A percentile compares a stretch with the other conserved stretches of the same genome.
phyloP scores from a whole-genome alignment of 1,284 basidiomycete genomes.

The Ustilago nuda region DNA sequence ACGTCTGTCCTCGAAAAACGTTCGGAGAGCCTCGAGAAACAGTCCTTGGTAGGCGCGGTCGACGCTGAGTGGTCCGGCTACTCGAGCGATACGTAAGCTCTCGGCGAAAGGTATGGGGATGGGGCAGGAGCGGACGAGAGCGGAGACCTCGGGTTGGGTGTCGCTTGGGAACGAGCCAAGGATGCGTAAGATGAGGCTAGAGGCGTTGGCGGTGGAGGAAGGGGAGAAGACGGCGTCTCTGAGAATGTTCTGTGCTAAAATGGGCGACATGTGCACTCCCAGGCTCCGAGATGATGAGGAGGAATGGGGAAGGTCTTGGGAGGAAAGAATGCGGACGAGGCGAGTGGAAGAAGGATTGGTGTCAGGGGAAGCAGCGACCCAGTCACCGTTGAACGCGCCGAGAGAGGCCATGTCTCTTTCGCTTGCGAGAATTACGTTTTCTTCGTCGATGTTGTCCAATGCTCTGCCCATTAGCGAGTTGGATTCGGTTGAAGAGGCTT shows the following conservation, averaged over 20 bases:
- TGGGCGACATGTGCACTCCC: conserved; percentile 49
- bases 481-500: conserved; percentile 8
- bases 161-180: conserved; percentile 30
- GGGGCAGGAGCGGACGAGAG: conserved; percentile 51
- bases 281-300: neutral
- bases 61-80: conserved; percentile 83
- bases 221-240: conserved; percentile 31
- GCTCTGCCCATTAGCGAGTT: conserved; percentile 26
- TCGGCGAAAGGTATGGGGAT: conserved; percentile 65
- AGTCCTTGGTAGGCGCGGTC: conserved; percentile 80
- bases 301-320: conserved; percentile 16
- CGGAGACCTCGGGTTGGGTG: conserved; percentile 36
- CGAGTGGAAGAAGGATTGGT: conserved; percentile 21
- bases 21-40: conserved; percentile 78
- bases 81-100: conserved; percentile 79
- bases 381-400: conserved; percentile 86
- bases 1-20: conserved; percentile 75
- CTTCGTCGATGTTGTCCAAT: conserved; percentile 56
- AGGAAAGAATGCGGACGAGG: conserved; percentile 54
- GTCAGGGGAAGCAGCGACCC: conserved; percentile 74
- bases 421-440: conserved; percentile 54
- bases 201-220: neutral
- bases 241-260: conserved; percentile 59
- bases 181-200: conserved; percentile 26
- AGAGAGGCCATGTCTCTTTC: conserved; percentile 76